Percentiles rank a stretch among this genome's conserved stretches.
phyloP scores from a whole-genome alignment of 352 stramenopile genomes.

The Phytophthora fragariaefolia region DNA sequence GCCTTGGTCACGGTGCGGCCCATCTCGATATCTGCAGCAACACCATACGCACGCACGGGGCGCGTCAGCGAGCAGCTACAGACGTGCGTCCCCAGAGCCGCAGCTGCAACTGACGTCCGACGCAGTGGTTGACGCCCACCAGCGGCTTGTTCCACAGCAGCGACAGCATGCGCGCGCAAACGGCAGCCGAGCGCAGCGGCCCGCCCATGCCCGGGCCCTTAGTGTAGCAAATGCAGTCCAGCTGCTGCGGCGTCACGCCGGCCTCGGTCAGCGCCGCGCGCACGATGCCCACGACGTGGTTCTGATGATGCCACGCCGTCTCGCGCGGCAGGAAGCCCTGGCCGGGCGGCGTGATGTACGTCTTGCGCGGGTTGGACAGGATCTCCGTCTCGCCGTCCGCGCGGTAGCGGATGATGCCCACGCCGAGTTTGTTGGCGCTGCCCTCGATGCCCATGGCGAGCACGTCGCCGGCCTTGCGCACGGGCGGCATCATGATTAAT shows the following conservation, averaged over 20 bases:
- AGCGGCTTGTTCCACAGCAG: slow-evolving; percentile 96
- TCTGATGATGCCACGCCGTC: slow-evolving; percentile 99
- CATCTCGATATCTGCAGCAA: slow-evolving; percentile 98
- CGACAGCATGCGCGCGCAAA: slow-evolving; percentile 95
- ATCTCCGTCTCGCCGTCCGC: slow-evolving; percentile 90
- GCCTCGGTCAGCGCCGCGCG: slow-evolving; percentile 94
- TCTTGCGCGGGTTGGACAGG: slow-evolving; percentile 98
- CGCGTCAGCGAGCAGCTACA: no score
- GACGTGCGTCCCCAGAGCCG: no score
- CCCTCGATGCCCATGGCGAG: slow-evolving; percentile 98
- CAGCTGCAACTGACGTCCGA: slow-evolving; percentile 95
- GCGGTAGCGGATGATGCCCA: slow-evolving; percentile 84
- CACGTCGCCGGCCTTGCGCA: slow-evolving; percentile 76
- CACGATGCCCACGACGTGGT: slow-evolving; percentile 96
- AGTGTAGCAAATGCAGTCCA: slow-evolving; percentile 96
- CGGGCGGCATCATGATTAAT: slow-evolving; percentile 27
- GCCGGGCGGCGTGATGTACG: slow-evolving; percentile 97
- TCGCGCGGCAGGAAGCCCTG: slow-evolving; percentile 98
- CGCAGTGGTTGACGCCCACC: slow-evolving; percentile 99
- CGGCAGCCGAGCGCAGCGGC: slow-evolving; percentile 95
- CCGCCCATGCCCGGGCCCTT: slow-evolving; percentile 99
- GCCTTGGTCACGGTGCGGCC: slow-evolving; percentile 96
- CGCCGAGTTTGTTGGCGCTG: slow-evolving; percentile 98
- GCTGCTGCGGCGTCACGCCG: slow-evolving; percentile 78
- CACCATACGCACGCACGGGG: neutral